phyloP scores from a whole-genome alignment of 2,329 filamentous ascomycete genomes.

The Penicillium occitanis region DNA sequence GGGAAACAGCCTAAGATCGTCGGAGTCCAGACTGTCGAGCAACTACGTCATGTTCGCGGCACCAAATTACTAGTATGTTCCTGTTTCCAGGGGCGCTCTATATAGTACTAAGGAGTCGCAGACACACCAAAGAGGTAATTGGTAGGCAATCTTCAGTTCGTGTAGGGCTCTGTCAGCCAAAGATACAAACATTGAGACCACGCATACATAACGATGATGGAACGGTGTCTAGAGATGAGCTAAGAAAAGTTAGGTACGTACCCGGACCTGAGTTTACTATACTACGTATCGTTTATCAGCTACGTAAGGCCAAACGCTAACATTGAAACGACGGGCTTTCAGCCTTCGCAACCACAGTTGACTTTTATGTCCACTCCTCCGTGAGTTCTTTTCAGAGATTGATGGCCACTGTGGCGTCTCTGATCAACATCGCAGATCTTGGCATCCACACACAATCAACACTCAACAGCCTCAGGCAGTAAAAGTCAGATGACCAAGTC shows the following conservation, averaged over 20 bases:
- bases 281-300: neutral
- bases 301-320: neutral
- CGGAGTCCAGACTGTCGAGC: constrained; percentile 7
- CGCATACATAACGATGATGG: neutral
- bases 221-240: neutral
- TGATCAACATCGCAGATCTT: neutral
- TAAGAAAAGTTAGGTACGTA: neutral
- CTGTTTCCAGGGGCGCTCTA: neutral
- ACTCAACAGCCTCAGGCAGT: neutral
- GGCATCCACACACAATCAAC: neutral
- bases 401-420: neutral
- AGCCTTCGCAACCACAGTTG: neutral
- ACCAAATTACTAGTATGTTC: neutral
- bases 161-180: neutral
- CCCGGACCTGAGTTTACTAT: neutral
- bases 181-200: neutral
- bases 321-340: neutral
- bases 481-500: neutral
- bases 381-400: neutral
- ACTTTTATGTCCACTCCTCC: neutral
- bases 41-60: neutral
- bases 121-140: neutral
- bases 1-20: neutral
- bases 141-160: neutral
- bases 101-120: neutral